A percentile compares a stretch with the other conserved stretches of the same genome.
phyloP scores from a whole-genome alignment of 1,284 basidiomycete species.

The Termitomyces sp. region DNA sequence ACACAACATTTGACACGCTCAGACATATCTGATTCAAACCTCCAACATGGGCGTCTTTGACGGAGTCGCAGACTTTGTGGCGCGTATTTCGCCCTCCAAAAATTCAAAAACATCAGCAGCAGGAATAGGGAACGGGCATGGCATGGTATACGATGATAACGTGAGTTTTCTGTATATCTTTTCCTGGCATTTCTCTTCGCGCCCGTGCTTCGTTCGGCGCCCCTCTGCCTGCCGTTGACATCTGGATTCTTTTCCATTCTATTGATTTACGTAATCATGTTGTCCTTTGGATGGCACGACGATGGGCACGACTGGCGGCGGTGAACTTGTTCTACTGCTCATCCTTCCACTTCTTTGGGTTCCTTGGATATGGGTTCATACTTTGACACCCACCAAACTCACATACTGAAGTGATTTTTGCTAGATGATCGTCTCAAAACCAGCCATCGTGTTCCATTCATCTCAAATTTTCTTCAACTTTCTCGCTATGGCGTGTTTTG shows the following conservation, averaged over 20 bases:
- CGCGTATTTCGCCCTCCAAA: constrained; percentile 33
- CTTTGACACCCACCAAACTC: constrained; percentile 13
- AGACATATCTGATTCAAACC: neutral
- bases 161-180: constrained; percentile 37
- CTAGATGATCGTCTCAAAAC: constrained; percentile 83
- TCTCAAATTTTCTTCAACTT: constrained; percentile 86
- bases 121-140: constrained; percentile 51
- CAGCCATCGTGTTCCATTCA: constrained; percentile 66
- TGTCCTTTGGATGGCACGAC: constrained; percentile 39
- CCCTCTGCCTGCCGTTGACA: neutral
- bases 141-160: constrained; percentile 65
- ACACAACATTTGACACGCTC: neutral
- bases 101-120: constrained; percentile 33
- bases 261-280: constrained; percentile 54
- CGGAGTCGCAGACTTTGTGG: constrained; percentile 32
- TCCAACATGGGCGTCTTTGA: constrained; percentile 35
- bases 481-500: constrained; percentile 83
- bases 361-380: constrained; percentile 61
- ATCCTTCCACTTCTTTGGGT: constrained; percentile 57
- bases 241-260: constrained; percentile 1
- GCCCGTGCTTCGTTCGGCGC: constrained; percentile 11
- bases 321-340: constrained; percentile 52
- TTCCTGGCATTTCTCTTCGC: constrained; percentile 1
- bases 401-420: constrained; percentile 15
- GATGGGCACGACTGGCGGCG: constrained; percentile 27